phyloP scores from a whole-genome alignment of 169 alveolate species.

The Babesia bovis region DNA sequence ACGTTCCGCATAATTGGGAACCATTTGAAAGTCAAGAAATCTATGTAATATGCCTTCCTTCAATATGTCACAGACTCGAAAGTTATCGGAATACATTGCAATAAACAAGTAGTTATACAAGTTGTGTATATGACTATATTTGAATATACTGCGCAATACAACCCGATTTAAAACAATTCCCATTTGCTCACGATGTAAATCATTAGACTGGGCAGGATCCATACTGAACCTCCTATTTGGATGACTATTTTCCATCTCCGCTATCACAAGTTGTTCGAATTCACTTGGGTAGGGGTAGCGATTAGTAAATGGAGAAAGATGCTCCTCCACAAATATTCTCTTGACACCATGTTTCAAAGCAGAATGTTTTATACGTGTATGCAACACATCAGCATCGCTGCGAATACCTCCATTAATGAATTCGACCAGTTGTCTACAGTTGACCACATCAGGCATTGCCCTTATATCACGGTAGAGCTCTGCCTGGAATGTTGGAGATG shows the following conservation, averaged over 20 bases:
- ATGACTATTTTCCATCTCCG: constrained; percentile 33
- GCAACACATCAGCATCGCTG: constrained; percentile 30
- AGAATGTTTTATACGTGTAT: constrained; percentile 21
- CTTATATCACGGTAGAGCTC: constrained; percentile 23
- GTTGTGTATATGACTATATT: constrained; percentile 59
- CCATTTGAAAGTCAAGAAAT: constrained; percentile 67
- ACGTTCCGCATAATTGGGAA: constrained; percentile 23
- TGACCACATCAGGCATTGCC: constrained; percentile 12
- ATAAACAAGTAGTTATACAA: constrained; percentile 70
- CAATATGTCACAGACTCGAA: constrained; percentile 61
- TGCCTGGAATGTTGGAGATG: constrained; percentile 19
- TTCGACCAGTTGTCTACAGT: constrained; percentile 20
- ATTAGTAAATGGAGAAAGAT: constrained; percentile 27
- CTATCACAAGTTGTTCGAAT: constrained; percentile 27
- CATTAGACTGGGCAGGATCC: neutral
- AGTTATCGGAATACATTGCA: constrained; percentile 69
- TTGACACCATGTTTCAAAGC: constrained; percentile 4
- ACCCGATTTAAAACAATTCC: constrained; percentile 51
- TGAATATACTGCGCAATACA: constrained; percentile 55
- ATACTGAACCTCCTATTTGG: constrained; percentile 23
- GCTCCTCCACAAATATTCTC: constrained; percentile 15
- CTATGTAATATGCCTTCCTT: constrained; percentile 61
- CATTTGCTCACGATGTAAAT: constrained; percentile 1
- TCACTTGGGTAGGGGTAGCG: constrained; percentile 40
- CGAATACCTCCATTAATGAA: constrained; percentile 34